Evolutionary conservation across 2,329 filamentous ascomycete species (phyloP), one percentile per base, ranked within the genome.

Genomic region (Phialocephala subalpina): DNA sequence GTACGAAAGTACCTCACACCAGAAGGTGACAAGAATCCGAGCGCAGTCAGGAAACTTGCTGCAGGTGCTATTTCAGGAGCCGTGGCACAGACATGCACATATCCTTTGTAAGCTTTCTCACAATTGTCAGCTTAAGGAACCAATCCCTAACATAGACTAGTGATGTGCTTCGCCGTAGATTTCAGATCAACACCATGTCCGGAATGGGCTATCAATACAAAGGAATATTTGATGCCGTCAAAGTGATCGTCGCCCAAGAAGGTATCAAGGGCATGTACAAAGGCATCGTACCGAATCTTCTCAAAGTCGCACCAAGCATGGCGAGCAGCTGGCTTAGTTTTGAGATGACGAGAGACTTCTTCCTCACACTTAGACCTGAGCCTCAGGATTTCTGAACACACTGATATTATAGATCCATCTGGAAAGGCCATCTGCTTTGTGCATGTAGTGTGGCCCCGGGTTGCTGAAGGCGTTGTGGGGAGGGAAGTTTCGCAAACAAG

Each of bases 111-210:
- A 86, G 92, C 82, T 47, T 9, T 33, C 36, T 36, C 20, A 38
- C 2, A 16, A n/a, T 5, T n/a, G 8, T 20, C 35, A 25, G 3
- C 33, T 38, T 9, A 25, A 9, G 16, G 11, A 68, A 35, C 58
- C 72, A 65, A 45, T 27, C 2, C 47, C 68, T 74, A 76, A 77
- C 67, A 76, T 35, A 60, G 16, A 11, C 57, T 67, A 96, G 93
- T 77, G 94, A 97, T 77, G 95, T 99, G 2, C 84, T 99, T 62
- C 92, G 96, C 36, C 90, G 96, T 67, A 88, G 96, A 59, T 99
- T 99, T 78, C 96, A 99, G 77, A 96, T 99, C 82, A 99, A 99
- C 80, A 97, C 96, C 62, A 99, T 99, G 96, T 93, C 92, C 57
- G 96, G 96, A 60, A 95, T 99, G 90, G 96, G 96, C 59, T 98